Evolutionary conservation across 2,329 filamentous ascomycete genomes (phyloP), one percentile per base, ranked within the genome.

Genomic region (Cucurbitaria berberidis): DNA sequence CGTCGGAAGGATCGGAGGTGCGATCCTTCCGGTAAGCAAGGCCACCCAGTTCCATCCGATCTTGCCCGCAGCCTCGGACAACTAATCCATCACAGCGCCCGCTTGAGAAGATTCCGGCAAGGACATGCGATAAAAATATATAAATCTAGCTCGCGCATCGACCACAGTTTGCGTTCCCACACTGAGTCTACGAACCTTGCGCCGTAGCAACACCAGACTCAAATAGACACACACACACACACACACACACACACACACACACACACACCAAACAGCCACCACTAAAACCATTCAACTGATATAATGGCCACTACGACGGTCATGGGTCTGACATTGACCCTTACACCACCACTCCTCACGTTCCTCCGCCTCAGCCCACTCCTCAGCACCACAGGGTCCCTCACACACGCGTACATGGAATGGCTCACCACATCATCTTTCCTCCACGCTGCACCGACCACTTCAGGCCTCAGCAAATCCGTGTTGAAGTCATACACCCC

Each of bases 351-450:
- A 0, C 22, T 46, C n/a, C 48, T 69, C 6, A 60, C 59, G 11
- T 35, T 52, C n/a, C 57, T 70, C 21, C 66, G 63, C 48, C 42
- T 70, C 39, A n/a, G 48, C 1, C 64, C 68, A 3, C 56, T 69
- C 32, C 40, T 70, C 21, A 41, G 46, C 50, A 57, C 50, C 35
- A 69, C 66, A n/a, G 65, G 60, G 19, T 60, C 57, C 32, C 54
- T 70, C 6, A 64, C 63, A 6, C 66, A 70, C 34, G 64, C 67
- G 6, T 69, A 66, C 56, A 63, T 65, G 59, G 66, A 70, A 47
- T 57, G 46, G 39, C 22, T 68, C 5, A 62, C 65, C 6, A 64
- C 55, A 27, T 54, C 55, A 9, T 59, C 66, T 13, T 69, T 68
- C 48, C 51, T 67, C 19, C 6, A 4, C 3, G 11, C 56, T 0